phyloP scores from a whole-genome alignment of 1,284 basidiomycete species.

The Chalciporus sp. region DNA sequence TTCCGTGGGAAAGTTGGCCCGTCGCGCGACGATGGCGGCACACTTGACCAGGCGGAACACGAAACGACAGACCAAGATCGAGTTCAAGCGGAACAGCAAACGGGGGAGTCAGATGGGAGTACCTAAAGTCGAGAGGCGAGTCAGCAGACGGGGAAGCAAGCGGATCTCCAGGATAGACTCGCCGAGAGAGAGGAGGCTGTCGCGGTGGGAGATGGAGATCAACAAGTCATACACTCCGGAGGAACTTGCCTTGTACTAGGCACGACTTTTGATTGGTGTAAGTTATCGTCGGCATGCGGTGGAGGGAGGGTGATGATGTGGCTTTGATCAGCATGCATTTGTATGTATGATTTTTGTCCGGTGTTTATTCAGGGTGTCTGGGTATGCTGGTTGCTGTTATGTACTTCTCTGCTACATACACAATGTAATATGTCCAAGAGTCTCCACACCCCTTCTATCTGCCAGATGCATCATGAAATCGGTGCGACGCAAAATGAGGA shows the following conservation, averaged over 20 bases:
- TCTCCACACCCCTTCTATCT: no score
- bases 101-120: neutral
- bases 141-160: constrained; percentile 2
- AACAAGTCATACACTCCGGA: constrained; percentile 24
- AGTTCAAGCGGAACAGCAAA: neutral
- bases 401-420: neutral
- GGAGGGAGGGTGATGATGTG: no score
- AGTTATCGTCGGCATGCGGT: neutral
- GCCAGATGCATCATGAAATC: no score
- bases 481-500: no score
- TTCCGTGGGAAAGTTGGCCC: neutral
- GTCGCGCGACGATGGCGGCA: neutral
- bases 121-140: neutral
- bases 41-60: neutral
- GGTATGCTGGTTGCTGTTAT: neutral
- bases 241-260: constrained; percentile 14
- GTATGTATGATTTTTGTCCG: no score
- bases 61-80: neutral
- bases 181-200: constrained; percentile 10
- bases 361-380: no score
- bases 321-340: neutral
- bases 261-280: neutral
- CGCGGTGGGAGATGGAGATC: constrained; percentile 21
- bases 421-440: neutral
- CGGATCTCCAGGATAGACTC: neutral